These are phyloP conservation scores for Echinochloa phyllopogon DNA, from an alignment of 176 grass and related monocot genomes.

Conservation along the genomic window DNA sequence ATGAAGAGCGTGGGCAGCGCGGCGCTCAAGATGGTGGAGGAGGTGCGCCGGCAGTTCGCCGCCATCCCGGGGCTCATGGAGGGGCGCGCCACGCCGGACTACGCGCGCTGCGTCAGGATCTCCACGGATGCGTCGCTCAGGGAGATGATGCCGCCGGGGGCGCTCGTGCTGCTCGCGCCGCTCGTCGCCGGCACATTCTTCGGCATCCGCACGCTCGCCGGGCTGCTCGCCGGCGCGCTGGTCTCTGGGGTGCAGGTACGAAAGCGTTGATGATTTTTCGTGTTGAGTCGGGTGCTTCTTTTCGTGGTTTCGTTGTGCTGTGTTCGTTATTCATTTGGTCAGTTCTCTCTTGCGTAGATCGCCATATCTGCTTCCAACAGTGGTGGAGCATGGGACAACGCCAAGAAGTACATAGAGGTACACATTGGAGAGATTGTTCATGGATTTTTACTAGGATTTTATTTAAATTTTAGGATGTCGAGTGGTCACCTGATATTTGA, in stretches of 20 bases:
- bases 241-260: conserved; percentile 78
- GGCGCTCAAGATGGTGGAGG: conserved; percentile 81
- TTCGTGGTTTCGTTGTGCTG: neutral
- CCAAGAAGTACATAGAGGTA: conserved; percentile 93
- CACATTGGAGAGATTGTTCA: conserved; percentile 31
- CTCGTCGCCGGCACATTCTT: conserved; percentile 71
- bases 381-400: conserved; percentile 90
- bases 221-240: conserved; percentile 67
- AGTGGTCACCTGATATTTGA: neutral
- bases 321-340: neutral
- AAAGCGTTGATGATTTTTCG: too few relatives aligned
- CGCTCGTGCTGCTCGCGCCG: conserved; percentile 66
- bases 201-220: conserved; percentile 73
- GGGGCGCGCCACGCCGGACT: conserved; percentile 61
- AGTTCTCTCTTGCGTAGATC: conserved; percentile 32
- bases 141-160: conserved; percentile 79
- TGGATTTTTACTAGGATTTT: neutral
- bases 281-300: neutral
- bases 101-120: conserved; percentile 75
- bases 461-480: neutral
- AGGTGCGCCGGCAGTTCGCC: conserved; percentile 72
- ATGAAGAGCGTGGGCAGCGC: conserved; percentile 85
- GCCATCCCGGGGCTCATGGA: conserved; percentile 75
- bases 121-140: conserved; percentile 74
- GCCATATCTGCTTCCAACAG: conserved; percentile 88